Evolutionary conservation across 1,139 yeast species (phyloP), one percentile per base, ranked within the genome.

Genomic region (Zygosaccharomyces pseudobailii): DNA sequence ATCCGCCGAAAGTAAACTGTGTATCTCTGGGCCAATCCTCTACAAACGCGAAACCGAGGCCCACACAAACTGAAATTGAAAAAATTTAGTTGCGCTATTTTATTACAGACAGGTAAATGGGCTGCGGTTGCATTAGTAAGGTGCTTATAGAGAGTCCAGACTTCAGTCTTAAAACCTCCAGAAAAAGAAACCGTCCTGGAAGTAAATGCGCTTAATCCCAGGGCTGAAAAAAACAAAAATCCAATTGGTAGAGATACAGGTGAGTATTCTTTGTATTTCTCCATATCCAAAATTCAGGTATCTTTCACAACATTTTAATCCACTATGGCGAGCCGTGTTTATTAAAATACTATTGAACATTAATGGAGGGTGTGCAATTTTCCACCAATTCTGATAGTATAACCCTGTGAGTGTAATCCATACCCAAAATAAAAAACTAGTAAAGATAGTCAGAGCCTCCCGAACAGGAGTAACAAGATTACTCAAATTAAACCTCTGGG

Each of bases 391-490:
- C 33, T 74, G 61, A 63, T 71, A 79, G 55, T 75, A 79, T 7
- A 79, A 50, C 17, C 69, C 71, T 3, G 80, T 72, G 27, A 70
- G 66, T 24, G 72, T 58, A 32, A 77, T 53, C 41, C 41, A 38
- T 9, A 23, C 31, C 71, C 74, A 76, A 45, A 71, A 71, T 9
- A 75, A 62, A 33, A 73, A 51, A 10, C 78, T 65, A 35, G 76
- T 63, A 21, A 79, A 74, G 5, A 70, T 57, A 33, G 74, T 69
- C 50, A 76, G 71, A 48, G 76, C 67, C 17, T 83, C 76, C 46
- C 76, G 69, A 43, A 80, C 78, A 28, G 89, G 88, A 4, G 87
- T 84, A 54, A 80, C 74, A 57, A 84, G 72, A 27, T 83, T 75
- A 19, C 82, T 79, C 52, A 78, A 67, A 32, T 38, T 25, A 9